phyloP scores from a whole-genome alignment of 768 basidiomycete genomes.

The Chlorophyllum brunneum region DNA sequence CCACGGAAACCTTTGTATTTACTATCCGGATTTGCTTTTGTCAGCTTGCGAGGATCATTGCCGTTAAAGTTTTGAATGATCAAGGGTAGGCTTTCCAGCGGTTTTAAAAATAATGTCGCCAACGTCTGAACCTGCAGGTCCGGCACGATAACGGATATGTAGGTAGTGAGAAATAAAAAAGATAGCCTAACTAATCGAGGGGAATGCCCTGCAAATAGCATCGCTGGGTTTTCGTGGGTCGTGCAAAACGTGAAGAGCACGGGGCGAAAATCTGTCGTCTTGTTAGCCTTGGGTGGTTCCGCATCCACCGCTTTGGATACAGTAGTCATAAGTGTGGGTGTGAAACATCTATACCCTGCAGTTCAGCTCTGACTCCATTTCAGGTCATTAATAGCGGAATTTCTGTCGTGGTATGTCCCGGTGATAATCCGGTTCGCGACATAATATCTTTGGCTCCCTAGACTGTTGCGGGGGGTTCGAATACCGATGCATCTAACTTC shows the following conservation, averaged over 20 bases:
- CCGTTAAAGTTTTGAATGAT: constrained; percentile 36
- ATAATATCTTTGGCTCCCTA: not conserved
- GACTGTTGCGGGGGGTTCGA: constrained; percentile 11
- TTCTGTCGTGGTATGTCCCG: not conserved
- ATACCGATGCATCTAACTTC: constrained; percentile 11
- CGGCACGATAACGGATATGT: not conserved
- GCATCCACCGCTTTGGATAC: not conserved
- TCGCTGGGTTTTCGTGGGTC: not conserved
- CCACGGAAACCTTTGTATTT: too few relatives aligned
- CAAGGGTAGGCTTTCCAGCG: constrained; percentile 18
- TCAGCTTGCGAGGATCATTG: constrained; percentile 27
- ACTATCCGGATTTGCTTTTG: too few relatives aligned
- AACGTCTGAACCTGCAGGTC: not conserved
- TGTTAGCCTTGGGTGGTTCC: not conserved
- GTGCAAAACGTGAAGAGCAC: not conserved
- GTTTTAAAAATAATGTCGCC: not conserved
- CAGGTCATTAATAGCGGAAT: not conserved
- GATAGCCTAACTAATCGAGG: too few relatives aligned
- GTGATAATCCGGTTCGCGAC: not conserved
- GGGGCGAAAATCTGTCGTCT: not conserved
- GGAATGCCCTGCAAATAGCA: too few relatives aligned
- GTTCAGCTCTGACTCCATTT: not conserved
- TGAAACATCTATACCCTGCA: not conserved
- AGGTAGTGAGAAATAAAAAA: not conserved
- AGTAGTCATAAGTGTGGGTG: not conserved